Percentiles rank a stretch among this genome's conserved stretches.
These are phyloP conservation scores for Paecilomyces niveus DNA, from an alignment of 2,329 filamentous ascomycete genomes.

Conservation along the genomic window DNA sequence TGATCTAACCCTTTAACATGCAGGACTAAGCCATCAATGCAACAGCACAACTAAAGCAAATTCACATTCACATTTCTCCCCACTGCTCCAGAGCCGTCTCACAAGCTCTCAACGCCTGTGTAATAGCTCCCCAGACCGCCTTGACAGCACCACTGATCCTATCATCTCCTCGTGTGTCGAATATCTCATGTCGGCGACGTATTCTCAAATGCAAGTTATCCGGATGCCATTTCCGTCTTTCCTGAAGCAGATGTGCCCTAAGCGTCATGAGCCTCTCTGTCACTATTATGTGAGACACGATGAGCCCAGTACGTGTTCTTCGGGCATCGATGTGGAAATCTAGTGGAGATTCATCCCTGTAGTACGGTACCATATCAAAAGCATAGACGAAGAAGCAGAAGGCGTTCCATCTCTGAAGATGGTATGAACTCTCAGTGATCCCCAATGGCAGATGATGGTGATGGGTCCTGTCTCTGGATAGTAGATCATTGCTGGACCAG, in stretches of 20 bases:
- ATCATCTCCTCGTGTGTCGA: conserved; percentile 1
- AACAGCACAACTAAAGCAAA: neutral
- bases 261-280: conserved; percentile 1
- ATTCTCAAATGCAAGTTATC: conserved; percentile 1
- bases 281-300: neutral
- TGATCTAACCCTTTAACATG: no score
- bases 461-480: neutral
- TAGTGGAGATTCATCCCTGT: conserved; percentile 1
- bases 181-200: neutral
- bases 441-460: neutral
- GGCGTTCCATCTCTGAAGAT: conserved; percentile 11
- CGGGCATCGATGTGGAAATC: conserved; percentile 5
- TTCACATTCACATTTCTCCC: neutral
- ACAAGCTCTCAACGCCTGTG: conserved; percentile 6
- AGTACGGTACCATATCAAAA: conserved; percentile 5
- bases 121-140: conserved; percentile 9
- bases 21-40: neutral
- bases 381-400: conserved; percentile 8
- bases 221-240: conserved; percentile 11
- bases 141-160: conserved; percentile 6
- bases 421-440: conserved; percentile 2
- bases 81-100: conserved; percentile 1
- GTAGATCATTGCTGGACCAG: neutral
- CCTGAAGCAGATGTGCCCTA: conserved; percentile 7
- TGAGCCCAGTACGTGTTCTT: neutral